Base-by-base conservation (phyloP, 257 asterid genomes). In the Craterostigma plantagineum region DNA sequence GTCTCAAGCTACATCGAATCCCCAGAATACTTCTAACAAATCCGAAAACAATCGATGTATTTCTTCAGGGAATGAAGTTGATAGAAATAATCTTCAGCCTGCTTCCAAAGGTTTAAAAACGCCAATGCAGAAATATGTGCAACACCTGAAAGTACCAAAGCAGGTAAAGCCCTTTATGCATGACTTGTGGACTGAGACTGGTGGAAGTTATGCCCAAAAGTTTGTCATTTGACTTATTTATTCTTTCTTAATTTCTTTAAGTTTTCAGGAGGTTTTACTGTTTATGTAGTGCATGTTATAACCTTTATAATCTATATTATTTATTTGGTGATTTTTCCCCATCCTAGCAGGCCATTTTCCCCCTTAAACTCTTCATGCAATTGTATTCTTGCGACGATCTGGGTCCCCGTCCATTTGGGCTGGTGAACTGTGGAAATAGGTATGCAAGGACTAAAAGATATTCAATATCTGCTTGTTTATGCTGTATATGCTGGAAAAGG, bases 351-450 rank as follows among this genome's bases (percentile, higher is more conserved):
- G 60, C 39, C 33, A 38, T 56, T 37, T 64, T 72, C 48, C 47
- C 75, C 33, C 48, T 51, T 10, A 62, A 67, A 63, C 61, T 72
- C 36, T 72, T 72, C 66, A 53, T 52, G 59, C 73, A 72, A 42
- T 59, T 72, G 54, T 72, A 67, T 49, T 58, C 67, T 18, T 52
- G 54, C 41, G 67, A 48, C 23, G 53, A 48, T 23, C 42, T 61
- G 63, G 63, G 51, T 41, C 55, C 61, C 46, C 70, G 51, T 18
- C 80, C 80, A 0, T 72, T 67, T 72, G 76, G 80, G 54, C 76
- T 72, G 48, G 53, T 52, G 18, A 72, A 72, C 52, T 67, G 76
- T 39, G 80, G 80, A 64, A 72, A 67, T 48, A 72, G 80, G 80
- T 72, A 36, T 38, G 30, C 30, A 23, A 23, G 30, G 30, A 23